phyloP scores from a whole-genome alignment of 2,329 filamentous ascomycete genomes.

The Passalora sequoiae region DNA sequence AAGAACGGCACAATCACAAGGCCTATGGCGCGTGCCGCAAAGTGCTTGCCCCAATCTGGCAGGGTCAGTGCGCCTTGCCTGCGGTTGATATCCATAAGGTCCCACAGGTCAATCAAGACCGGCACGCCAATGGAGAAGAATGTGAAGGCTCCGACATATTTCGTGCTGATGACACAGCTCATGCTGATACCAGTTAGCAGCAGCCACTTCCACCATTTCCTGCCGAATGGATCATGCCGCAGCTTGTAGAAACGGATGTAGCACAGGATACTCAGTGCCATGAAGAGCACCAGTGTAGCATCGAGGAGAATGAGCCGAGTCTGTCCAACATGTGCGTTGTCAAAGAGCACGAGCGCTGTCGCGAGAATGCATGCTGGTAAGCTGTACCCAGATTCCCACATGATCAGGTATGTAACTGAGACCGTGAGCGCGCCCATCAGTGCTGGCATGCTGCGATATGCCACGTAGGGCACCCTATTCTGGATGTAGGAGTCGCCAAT shows the following conservation, averaged over 20 bases:
- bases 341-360: constrained; percentile 79
- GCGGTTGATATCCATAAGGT: constrained; percentile 82
- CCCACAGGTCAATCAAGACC: constrained; percentile 92
- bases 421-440: constrained; percentile 88
- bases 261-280: constrained; percentile 88
- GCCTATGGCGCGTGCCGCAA: constrained; percentile 76
- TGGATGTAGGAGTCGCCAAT: constrained; percentile 97
- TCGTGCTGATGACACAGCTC: constrained; percentile 96
- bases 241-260: constrained; percentile 99
- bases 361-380: constrained; percentile 86
- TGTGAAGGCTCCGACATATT: constrained; percentile 94
- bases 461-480: constrained; percentile 96
- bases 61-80: constrained; percentile 74
- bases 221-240: constrained; percentile 78
- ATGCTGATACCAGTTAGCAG: constrained; percentile 88
- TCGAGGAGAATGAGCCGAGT: constrained; percentile 92
- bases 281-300: constrained; percentile 87
- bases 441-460: constrained; percentile 88
- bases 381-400: constrained; percentile 99
- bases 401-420: constrained; percentile 89
- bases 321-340: constrained; percentile 97
- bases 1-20: constrained; percentile 89
- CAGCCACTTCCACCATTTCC: constrained; percentile 99
- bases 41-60: constrained; percentile 79
- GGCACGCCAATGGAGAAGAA: constrained; percentile 96